phyloP scores from a whole-genome alignment of 495 filamentous ascomycete genomes.

The Talaromyces wortmannii region DNA sequence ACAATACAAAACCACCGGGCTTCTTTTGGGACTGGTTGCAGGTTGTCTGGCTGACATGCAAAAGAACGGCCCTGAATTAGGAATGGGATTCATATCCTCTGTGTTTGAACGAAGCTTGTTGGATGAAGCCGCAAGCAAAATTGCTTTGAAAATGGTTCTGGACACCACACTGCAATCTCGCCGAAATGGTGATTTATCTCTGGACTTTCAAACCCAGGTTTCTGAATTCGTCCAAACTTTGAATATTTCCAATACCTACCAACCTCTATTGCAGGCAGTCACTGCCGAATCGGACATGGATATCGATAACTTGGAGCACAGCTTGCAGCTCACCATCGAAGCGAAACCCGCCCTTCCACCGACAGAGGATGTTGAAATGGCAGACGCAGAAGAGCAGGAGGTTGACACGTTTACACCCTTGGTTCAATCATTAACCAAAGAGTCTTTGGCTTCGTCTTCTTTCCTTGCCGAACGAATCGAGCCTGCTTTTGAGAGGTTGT shows the following conservation, averaged over 20 bases:
- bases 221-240: slow-evolving; percentile 57
- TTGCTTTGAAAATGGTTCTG: slow-evolving; percentile 57
- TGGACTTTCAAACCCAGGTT: slow-evolving; percentile 53
- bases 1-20: slow-evolving; percentile 61
- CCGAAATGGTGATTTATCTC: slow-evolving; percentile 27
- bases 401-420: slow-evolving; percentile 31
- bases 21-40: slow-evolving; percentile 65
- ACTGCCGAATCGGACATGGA: slow-evolving; percentile 57
- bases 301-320: slow-evolving; percentile 61
- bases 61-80: slow-evolving; percentile 27
- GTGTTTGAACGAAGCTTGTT: slow-evolving; percentile 57
- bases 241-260: slow-evolving; percentile 42
- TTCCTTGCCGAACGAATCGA: slow-evolving; percentile 29
- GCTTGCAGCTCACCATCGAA: slow-evolving; percentile 58
- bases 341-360: slow-evolving; percentile 25
- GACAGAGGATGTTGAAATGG: slow-evolving; percentile 48
- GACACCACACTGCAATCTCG: slow-evolving; percentile 25
- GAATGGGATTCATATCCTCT: slow-evolving; percentile 41
- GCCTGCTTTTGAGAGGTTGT: slow-evolving; percentile 47
- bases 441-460: slow-evolving; percentile 20
- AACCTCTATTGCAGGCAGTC: slow-evolving; percentile 49
- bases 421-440: slow-evolving; percentile 24
- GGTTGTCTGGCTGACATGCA: slow-evolving; percentile 59
- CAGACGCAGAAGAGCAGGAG: slow-evolving; percentile 26
- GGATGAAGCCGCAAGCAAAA: slow-evolving; percentile 50